phyloP scores from a whole-genome alignment of 148 eudicot species.

The Vaccinium darrowii region DNA sequence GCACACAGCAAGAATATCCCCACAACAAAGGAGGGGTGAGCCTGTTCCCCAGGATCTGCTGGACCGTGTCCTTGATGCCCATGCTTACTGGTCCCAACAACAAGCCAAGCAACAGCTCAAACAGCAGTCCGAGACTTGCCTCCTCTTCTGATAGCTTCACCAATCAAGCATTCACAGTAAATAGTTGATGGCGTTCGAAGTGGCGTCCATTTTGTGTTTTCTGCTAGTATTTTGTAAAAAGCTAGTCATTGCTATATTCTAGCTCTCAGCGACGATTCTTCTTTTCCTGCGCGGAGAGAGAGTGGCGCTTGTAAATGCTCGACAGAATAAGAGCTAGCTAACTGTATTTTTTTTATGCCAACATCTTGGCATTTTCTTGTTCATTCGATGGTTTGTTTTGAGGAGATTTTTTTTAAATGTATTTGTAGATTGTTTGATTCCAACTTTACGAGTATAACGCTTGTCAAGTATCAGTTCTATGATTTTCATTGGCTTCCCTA shows the following conservation, averaged over 20 bases:
- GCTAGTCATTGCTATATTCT: background rate
- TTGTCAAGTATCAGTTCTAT: background rate
- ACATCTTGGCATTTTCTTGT: conserved; percentile 20
- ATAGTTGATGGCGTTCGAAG: conserved; percentile 2
- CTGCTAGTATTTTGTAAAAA: conserved; percentile 10
- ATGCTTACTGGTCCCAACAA: conserved; percentile 82
- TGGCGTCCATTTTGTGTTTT: background rate
- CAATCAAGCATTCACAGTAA: background rate
- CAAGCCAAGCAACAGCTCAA: conserved; percentile 73
- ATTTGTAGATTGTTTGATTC: background rate
- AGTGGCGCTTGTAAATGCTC: conserved; percentile 26
- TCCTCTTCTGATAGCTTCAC: conserved; percentile 38
- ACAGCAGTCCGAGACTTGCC: conserved; percentile 59
- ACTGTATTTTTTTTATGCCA: conserved; percentile 9
- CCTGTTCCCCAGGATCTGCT: conserved; percentile 89
- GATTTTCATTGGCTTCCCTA: background rate
- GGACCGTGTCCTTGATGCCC: conserved; percentile 81
- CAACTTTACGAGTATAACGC: background rate
- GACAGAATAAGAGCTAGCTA: conserved; percentile 30
- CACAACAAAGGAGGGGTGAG: conserved; percentile 95
- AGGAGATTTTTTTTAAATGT: background rate
- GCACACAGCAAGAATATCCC: conserved; percentile 91
- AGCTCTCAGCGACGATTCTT: conserved; percentile 15
- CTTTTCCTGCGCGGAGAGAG: conserved; percentile 16
- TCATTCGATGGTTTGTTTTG: background rate